A percentile compares a stretch with the other conserved stretches of the same genome.
These are phyloP conservation scores for Salix koriyanagi DNA, from an alignment of 345 rosid species.

Conservation along the genomic window DNA sequence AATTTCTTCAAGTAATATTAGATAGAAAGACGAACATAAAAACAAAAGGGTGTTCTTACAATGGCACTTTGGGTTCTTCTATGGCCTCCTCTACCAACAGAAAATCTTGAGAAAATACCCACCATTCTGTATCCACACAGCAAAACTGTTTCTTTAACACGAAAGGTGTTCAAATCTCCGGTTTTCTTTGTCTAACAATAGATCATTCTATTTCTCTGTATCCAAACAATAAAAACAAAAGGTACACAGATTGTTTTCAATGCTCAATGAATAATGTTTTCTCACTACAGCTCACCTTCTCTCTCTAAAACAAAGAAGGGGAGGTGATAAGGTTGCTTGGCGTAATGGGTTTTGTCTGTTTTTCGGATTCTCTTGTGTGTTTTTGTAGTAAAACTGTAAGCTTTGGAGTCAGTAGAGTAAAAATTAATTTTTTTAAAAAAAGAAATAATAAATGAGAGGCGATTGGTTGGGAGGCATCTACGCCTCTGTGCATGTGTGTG, in stretches of 20 bases:
- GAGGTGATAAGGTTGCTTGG: constrained; percentile 23
- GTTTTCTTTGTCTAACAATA: not conserved
- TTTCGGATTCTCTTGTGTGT: constrained; percentile 8
- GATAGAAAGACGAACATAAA: not conserved
- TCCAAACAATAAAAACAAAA: not conserved
- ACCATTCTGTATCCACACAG: constrained; percentile 41
- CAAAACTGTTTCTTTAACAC: not conserved
- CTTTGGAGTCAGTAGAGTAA: not conserved
- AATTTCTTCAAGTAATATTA: not conserved
- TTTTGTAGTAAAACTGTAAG: not conserved
- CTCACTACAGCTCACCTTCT: not conserved
- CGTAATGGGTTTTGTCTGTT: constrained; percentile 40
- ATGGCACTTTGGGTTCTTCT: constrained; percentile 84
- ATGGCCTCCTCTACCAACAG: constrained; percentile 63
- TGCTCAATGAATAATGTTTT: not conserved
- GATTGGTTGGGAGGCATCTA: too few species aligned
- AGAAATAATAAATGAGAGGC: too few species aligned
- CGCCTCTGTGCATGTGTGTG: too few species aligned
- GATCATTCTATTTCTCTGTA: not conserved
- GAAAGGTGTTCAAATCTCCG: constrained; percentile 19
- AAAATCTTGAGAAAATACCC: constrained; percentile 85
- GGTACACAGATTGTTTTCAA: not conserved
- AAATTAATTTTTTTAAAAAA: not conserved
- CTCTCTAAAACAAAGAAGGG: not conserved
- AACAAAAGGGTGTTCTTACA: constrained; percentile 36